Conservation (phyloP, 2,329 filamentous ascomycete genomes). For the Penicillium sp. region DNA sequence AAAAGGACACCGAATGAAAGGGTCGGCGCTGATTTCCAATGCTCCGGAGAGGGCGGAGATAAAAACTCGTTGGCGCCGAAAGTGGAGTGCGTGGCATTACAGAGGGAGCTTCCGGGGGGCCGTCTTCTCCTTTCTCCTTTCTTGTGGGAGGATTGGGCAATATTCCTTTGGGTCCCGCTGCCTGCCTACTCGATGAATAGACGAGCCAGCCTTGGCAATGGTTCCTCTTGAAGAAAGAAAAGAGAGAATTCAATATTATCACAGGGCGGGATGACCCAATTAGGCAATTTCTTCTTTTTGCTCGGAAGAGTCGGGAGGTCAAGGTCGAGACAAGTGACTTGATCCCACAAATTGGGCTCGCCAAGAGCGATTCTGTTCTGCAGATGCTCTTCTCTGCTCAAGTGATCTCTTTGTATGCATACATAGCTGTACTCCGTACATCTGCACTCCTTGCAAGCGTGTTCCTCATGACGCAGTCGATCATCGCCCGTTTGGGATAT, state of each 20-base stretch:
- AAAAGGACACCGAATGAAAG: too few relatives aligned
- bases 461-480: conserved; percentile 26
- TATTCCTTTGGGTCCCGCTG: not conserved
- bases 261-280: not conserved
- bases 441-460: not conserved
- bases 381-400: not conserved
- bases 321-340: conserved; percentile 15
- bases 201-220: not conserved
- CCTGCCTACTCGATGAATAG: not conserved
- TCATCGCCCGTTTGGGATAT: conserved; percentile 20
- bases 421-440: not conserved
- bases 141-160: not conserved
- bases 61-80: conserved; percentile 25
- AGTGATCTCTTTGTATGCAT: not conserved
- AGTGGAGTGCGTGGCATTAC: conserved; percentile 34
- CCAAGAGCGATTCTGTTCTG: not conserved
- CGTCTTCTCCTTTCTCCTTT: not conserved
- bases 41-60: conserved; percentile 36
- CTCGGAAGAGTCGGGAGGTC: conserved; percentile 24
- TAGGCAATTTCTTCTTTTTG: not conserved
- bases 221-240: not conserved
- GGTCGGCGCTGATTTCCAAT: conserved; percentile 24
- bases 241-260: too few relatives aligned
- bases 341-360: conserved; percentile 2
- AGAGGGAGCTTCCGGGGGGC: not conserved